Evolutionary conservation across 371 early-diverging fungal species (phyloP), one percentile per base, ranked within the genome.

Genomic region (Mortierella sp.): DNA sequence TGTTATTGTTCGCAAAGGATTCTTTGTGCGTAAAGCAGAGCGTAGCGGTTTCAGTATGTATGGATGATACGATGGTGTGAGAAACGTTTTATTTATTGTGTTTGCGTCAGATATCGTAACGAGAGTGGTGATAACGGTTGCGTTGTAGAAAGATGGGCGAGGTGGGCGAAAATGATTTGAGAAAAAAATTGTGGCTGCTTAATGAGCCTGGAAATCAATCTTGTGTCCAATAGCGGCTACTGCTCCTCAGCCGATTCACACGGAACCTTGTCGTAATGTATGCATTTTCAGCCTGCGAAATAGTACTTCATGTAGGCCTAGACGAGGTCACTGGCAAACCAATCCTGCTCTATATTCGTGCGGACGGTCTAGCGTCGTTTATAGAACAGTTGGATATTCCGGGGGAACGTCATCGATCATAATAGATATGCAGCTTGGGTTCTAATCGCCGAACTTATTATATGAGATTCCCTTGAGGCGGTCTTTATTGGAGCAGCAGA

Each of bases 211-310:
- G n/a, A n/a, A n/a, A n/a, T n/a, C n/a, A n/a, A n/a, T n/a, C n/a
- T n/a, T n/a, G n/a, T n/a, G n/a, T n/a, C n/a, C n/a, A n/a, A n/a
- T n/a, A n/a, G n/a, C n/a, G n/a, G n/a, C n/a, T n/a, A n/a, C 54
- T 76, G 66, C 65, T 76, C 58, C 66, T 76, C 45, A 76, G 70
- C 28, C 70, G 76, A 22, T 76, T 66, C 62, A 60, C 76, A 23
- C 63, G 69, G 37, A 66, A 37, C 43, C 64, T 70, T 7, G 32
- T 43, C 22, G 62, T 76, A 51, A 70, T 76, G 67, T 76, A 76
- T 35, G 69, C 70, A 3, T 76, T 70, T 8, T 37, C 67, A 2
- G 61, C 66, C 7, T 62, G 65, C 49, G 61, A 61, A 10, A 37
- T 28, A 22, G 49, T 70, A n/a, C 57, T 76, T 31, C 34, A 63